These are phyloP conservation scores for Vigna reflexopilosa DNA, from an alignment of 306 rosid genomes.

Conservation along the genomic window DNA sequence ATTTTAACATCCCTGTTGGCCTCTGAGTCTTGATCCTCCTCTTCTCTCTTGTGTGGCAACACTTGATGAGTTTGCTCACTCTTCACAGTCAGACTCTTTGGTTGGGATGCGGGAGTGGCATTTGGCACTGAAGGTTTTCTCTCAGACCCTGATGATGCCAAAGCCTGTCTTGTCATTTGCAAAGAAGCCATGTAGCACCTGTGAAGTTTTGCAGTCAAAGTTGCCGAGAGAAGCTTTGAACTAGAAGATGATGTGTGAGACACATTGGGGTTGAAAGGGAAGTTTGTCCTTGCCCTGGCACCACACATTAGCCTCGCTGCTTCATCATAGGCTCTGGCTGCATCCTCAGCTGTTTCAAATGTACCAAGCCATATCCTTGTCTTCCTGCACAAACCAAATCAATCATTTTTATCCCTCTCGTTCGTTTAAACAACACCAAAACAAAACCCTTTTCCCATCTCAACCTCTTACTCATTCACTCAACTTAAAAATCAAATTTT, in stretches of 20 bases:
- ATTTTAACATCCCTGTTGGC: constrained; percentile 53
- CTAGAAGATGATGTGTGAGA: constrained; percentile 60
- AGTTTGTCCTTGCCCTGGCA: constrained; percentile 83
- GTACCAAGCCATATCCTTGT: constrained; percentile 99
- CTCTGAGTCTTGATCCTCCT: constrained; percentile 45
- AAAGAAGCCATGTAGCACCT: constrained; percentile 88
- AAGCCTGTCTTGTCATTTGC: constrained; percentile 64
- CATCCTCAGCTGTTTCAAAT: constrained; percentile 94
- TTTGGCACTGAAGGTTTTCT: constrained; percentile 33
- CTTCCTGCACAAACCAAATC: constrained; percentile 61
- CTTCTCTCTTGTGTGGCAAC: constrained; percentile 46
- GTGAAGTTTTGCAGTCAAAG: constrained; percentile 85
- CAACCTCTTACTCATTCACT: too few relatives aligned
- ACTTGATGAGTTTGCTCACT: constrained; percentile 4
- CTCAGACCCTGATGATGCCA: constrained; percentile 51
- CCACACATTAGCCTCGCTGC: constrained; percentile 98
- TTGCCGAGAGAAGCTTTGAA: constrained; percentile 88
- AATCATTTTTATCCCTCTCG: not conserved
- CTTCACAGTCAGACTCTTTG: constrained; percentile 37
- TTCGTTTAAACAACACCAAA: not conserved
- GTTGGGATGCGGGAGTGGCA: constrained; percentile 20
- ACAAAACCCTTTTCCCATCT: not conserved
- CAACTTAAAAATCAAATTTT: too few relatives aligned
- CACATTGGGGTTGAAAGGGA: constrained; percentile 77
- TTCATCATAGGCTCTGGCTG: constrained; percentile 92